phyloP scores from a whole-genome alignment of 2,329 filamentous ascomycete species.

The Sclerotinia glacialis region DNA sequence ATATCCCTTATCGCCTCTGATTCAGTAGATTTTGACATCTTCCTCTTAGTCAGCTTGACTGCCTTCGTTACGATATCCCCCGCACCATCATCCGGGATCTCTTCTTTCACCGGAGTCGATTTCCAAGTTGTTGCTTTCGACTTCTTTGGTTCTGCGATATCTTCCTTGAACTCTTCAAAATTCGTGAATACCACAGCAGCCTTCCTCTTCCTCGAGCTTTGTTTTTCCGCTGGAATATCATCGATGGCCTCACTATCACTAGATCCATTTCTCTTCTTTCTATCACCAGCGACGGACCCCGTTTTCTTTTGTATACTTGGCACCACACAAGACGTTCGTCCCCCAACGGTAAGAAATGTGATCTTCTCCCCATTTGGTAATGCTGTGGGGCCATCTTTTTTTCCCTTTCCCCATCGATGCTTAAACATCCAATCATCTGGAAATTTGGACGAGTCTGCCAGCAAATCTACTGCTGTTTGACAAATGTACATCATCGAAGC shows the following conservation, averaged over 20 bases:
- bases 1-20: constrained; percentile 12
- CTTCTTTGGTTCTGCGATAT: not conserved
- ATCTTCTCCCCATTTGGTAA: constrained; percentile 85
- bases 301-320: constrained; percentile 81
- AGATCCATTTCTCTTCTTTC: constrained; percentile 38
- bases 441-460: constrained; percentile 81
- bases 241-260: constrained; percentile 44
- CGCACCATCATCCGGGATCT: not conserved
- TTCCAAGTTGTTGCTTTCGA: not conserved
- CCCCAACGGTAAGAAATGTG: constrained; percentile 82
- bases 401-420: constrained; percentile 85
- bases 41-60: constrained; percentile 13
- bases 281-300: constrained; percentile 34
- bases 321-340: constrained; percentile 85
- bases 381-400: constrained; percentile 62
- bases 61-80: not conserved
- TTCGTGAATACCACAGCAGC: not conserved
- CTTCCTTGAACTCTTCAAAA: not conserved
- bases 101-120: not conserved
- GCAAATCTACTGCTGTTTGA: constrained; percentile 69
- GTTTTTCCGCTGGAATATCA: constrained; percentile 4
- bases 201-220: constrained; percentile 18
- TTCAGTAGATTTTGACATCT: constrained; percentile 22
- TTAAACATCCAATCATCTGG: constrained; percentile 87
- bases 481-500: constrained; percentile 75